These are phyloP conservation scores for Lojkania enalia DNA, from an alignment of 2,329 filamentous ascomycete species.

Conservation along the genomic window DNA sequence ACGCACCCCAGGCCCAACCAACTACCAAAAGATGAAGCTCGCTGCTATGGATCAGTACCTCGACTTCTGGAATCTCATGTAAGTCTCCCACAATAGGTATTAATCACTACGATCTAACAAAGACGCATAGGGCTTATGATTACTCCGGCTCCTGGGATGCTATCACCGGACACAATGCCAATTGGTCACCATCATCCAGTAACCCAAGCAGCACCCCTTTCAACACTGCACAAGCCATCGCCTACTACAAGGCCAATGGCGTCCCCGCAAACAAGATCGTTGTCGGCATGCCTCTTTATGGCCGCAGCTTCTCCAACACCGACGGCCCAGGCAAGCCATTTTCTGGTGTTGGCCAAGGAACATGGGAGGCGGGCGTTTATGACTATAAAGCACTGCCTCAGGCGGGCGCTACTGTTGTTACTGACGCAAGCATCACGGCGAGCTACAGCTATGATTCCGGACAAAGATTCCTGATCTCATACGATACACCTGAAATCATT, in stretches of 20 bases:
- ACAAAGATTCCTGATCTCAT: conserved; percentile 33
- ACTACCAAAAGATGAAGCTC: conserved; percentile 51
- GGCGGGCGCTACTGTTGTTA: conserved; percentile 25
- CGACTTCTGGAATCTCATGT: conserved; percentile 68
- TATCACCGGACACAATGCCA: conserved; percentile 39
- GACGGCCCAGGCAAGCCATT: conserved; percentile 38
- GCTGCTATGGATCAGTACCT: conserved; percentile 52
- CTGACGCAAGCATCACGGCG: conserved; percentile 27
- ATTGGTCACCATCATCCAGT: conserved; percentile 27
- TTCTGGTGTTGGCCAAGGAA: conserved; percentile 34
- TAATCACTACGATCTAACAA: not conserved
- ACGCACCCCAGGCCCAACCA: conserved; percentile 38
- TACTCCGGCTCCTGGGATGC: conserved; percentile 53
- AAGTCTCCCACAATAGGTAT: not conserved
- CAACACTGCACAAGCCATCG: conserved; percentile 36
- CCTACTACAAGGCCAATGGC: conserved; percentile 37
- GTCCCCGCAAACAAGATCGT: conserved; percentile 41
- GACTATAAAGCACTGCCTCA: conserved; percentile 43
- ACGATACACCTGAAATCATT: conserved; percentile 40
- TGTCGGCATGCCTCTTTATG: conserved; percentile 44
- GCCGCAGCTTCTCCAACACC: conserved; percentile 40
- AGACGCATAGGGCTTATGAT: conserved; percentile 65
- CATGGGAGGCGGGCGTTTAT: conserved; percentile 42
- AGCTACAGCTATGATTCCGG: conserved; percentile 37
- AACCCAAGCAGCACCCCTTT: conserved; percentile 39